Base-by-base conservation (phyloP, 1,284 basidiomycete species). In the Pseudozyma tsukubaensis region DNA sequence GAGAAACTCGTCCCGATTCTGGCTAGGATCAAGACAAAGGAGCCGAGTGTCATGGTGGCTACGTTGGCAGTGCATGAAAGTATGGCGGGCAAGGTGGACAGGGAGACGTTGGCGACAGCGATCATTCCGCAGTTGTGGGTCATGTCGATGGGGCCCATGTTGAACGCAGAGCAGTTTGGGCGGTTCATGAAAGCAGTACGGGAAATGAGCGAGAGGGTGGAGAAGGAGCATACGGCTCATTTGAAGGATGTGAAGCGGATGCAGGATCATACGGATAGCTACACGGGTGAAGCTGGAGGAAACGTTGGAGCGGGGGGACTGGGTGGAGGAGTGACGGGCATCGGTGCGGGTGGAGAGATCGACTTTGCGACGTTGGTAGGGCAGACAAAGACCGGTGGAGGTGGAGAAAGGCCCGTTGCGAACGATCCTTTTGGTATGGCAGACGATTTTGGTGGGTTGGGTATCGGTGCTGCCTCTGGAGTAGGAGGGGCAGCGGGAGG, bases 1-100 rank as follows among this genome's bases (percentile, higher is more conserved):
- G 94, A 97, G 78, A 97, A 97, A 84, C 88, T 99, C 14, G 95
- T 98, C 2, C 96, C 96, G 0, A 86, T 98, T 14, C 87, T 99
- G 21, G 91, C 94, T 0, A 94, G 94, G 84, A 97, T 99, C 79
- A 91, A 96, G 59, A 99, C 96, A 2, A 97, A 89, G 90, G 87
- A 85, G 69, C 83, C 85, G 7, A 80, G 79, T n/a, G 85, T 85
- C 4, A 85, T 85, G 84, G 70, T 82, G 89, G 93, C 94, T 1
- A 97, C 94, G 0, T 86, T 98, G 44, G 91, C 90, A 10, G 94
- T 99, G 0, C 94, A 99, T 85, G 95, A 97, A 85, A 93, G 92
- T 4, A 97, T 98, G 94, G 93, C 94, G 1, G 89, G 90, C 77
- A 99, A 98, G 84, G 92, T 98, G 4, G 94, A 97, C 76, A 89